Conservation (phyloP, 208 protist genomes). For the Leishmania turanica region DNA sequence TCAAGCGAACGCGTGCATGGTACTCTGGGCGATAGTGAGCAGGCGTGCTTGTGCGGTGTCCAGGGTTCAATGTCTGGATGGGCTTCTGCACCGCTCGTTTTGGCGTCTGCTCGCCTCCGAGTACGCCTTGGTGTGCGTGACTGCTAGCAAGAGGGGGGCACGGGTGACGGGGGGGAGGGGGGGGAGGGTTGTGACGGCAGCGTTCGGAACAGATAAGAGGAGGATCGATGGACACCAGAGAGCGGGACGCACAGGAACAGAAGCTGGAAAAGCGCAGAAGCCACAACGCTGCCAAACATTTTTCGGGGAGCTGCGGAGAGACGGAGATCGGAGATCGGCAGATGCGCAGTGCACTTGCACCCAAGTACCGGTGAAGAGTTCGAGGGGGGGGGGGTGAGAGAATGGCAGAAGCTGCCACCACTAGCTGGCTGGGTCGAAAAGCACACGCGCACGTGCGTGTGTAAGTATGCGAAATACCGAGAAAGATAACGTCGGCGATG, state of each 20-base stretch:
- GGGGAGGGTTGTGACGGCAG: neutral
- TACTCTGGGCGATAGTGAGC: neutral
- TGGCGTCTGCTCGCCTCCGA: neutral
- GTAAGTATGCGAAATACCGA: neutral
- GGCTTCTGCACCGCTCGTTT: neutral
- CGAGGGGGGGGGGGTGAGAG: neutral
- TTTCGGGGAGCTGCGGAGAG: neutral
- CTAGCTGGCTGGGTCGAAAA: neutral
- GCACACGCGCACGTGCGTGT: neutral
- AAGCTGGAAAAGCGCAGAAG: neutral
- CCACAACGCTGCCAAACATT: neutral
- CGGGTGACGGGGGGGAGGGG: neutral
- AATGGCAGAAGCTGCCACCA: neutral
- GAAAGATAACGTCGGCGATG: neutral
- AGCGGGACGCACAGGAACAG: neutral
- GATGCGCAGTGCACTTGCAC: neutral
- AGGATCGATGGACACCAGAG: neutral
- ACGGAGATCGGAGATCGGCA: neutral
- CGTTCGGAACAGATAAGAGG: neutral
- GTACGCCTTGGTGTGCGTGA: neutral
- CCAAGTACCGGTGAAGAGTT: neutral
- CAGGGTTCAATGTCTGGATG: neutral
- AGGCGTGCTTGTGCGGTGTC: neutral
- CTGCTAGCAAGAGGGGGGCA: neutral
- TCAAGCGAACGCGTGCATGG: neutral